phyloP scores from a whole-genome alignment of 768 basidiomycete species.

The Amanita pallidorosea region DNA sequence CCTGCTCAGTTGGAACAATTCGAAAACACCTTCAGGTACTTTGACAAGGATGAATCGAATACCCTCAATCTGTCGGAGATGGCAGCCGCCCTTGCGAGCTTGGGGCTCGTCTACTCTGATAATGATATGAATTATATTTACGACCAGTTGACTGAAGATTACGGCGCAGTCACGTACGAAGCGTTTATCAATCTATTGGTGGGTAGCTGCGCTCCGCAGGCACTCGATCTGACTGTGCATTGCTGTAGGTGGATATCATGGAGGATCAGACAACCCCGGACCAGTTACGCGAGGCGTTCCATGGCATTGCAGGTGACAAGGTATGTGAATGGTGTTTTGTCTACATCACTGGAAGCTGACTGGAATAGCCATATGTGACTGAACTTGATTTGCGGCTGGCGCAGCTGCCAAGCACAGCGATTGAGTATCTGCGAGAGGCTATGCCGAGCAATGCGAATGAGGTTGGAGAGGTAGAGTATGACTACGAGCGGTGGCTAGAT shows the following conservation, averaged over 20 bases:
- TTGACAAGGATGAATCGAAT: slow-evolving; percentile 89
- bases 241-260: slow-evolving; percentile 75
- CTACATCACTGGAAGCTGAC: background rate
- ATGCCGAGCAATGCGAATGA: slow-evolving; percentile 56
- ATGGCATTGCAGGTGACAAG: slow-evolving; percentile 85
- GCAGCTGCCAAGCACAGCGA: slow-evolving; percentile 60
- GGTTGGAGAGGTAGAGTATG: slow-evolving; percentile 57
- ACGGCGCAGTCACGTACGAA: slow-evolving; percentile 86
- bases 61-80: slow-evolving; percentile 79
- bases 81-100: slow-evolving; percentile 87
- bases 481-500: slow-evolving; percentile 77
- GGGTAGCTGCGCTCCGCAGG: slow-evolving; percentile 11
- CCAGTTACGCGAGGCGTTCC: slow-evolving; percentile 89
- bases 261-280: slow-evolving; percentile 93
- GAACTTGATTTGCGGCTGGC: slow-evolving; percentile 87
- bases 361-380: slow-evolving; percentile 73
- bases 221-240: slow-evolving; percentile 1
- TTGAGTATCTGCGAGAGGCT: slow-evolving; percentile 74
- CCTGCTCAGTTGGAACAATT: slow-evolving; percentile 95
- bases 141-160: slow-evolving; percentile 65
- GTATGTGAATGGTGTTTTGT: slow-evolving; percentile 25
- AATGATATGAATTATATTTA: slow-evolving; percentile 83
- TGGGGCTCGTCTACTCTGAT: slow-evolving; percentile 91
- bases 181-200: slow-evolving; percentile 93
- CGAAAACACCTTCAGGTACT: slow-evolving; percentile 95